Evolutionary conservation across 176 grass and related monocot species (phyloP).

Genomic region (Raddia distichophylla): DNA sequence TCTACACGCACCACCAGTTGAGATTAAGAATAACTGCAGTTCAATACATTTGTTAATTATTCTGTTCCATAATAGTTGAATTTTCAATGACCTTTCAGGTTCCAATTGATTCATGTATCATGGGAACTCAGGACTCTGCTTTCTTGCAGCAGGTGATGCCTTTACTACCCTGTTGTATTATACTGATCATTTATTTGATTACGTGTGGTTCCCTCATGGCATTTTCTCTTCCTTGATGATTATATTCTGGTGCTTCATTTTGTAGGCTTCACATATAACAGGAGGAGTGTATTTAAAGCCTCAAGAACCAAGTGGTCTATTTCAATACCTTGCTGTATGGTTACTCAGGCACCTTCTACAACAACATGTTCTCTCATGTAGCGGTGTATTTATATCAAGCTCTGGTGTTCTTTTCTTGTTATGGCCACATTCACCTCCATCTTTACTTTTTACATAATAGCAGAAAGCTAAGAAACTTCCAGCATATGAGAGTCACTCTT

Average conservation of each 20-base stretch:
- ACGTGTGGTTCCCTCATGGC: not conserved
- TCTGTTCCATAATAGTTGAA: not conserved
- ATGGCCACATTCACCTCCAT: not conserved
- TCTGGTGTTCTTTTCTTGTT: not conserved
- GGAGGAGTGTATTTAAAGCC: slow-evolving; percentile 97
- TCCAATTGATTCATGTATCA: slow-evolving; percentile 94
- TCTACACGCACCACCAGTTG: not conserved
- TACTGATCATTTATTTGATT: not conserved
- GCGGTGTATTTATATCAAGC: slow-evolving; percentile 19
- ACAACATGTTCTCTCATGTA: slow-evolving; percentile 12
- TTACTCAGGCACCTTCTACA: not conserved
- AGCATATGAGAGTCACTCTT: not conserved
- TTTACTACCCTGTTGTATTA: not conserved
- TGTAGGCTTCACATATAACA: slow-evolving; percentile 91
- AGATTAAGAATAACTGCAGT: not conserved
- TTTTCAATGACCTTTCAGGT: slow-evolving; percentile 51
- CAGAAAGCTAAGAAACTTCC: not conserved
- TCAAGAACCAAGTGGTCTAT: slow-evolving; percentile 79
- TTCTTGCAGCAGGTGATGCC: slow-evolving; percentile 84
- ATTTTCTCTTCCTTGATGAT: slow-evolving; percentile 21
- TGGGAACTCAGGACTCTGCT: slow-evolving; percentile 89
- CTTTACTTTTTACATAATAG: slow-evolving; percentile 12
- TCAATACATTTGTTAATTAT: slow-evolving; percentile 9
- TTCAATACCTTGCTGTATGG: slow-evolving; percentile 90
- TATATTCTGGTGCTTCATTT: slow-evolving; percentile 39